A percentile compares a stretch with the other conserved stretches of the same genome.
phyloP scores from a whole-genome alignment of 179 eudicot genomes.

The Corrigiola litoralis region DNA sequence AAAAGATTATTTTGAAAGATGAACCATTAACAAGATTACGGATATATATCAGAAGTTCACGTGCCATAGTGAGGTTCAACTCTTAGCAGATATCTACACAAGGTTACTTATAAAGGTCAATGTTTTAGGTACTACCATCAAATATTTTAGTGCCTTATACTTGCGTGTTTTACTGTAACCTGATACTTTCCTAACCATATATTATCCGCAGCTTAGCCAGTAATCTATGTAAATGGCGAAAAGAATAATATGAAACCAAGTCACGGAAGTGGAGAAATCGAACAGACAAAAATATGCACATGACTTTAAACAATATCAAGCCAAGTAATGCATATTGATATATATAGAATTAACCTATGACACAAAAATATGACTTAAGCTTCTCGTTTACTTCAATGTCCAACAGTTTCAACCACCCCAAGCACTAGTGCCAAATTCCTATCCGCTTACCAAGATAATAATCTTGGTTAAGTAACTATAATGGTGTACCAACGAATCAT shows the following conservation, averaged over 20 bases:
- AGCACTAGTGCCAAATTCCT: slow-evolving; percentile 17
- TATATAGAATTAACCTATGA: slow-evolving; percentile 9
- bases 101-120: slow-evolving; percentile 11
- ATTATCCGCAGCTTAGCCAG: background rate
- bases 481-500: slow-evolving; percentile 27
- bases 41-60: background rate
- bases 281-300: slow-evolving; percentile 10
- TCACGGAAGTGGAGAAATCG: background rate
- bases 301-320: background rate
- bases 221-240: background rate
- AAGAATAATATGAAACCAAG: background rate
- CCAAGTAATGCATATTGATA: slow-evolving; percentile 2
- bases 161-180: slow-evolving; percentile 5
- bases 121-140: slow-evolving; percentile 13
- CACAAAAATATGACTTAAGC: slow-evolving; percentile 16
- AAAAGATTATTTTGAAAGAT: background rate
- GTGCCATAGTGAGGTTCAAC: background rate
- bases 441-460: slow-evolving; percentile 26
- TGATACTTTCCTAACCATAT: slow-evolving; percentile 9
- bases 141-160: slow-evolving; percentile 4
- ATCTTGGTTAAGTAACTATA: slow-evolving; percentile 21
- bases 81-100: background rate
- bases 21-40: background rate
- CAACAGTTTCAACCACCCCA: slow-evolving; percentile 29
- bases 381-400: slow-evolving; percentile 15